These are phyloP conservation scores for Amylocystis lapponica DNA, from an alignment of 768 basidiomycete genomes.

Conservation along the genomic window DNA sequence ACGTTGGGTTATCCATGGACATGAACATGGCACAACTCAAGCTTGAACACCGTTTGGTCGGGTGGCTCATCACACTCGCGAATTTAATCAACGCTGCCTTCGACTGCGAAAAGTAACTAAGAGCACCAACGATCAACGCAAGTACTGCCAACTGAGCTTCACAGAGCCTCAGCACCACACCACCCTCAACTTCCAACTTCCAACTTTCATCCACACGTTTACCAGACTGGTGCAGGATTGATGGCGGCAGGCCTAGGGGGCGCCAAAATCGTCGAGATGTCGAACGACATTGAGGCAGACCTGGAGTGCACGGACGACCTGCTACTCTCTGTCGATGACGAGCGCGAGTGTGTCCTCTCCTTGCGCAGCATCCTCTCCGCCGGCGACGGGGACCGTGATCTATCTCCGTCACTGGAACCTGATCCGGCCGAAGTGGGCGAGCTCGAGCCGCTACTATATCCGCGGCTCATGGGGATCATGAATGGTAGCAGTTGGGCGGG, in stretches of 20 bases:
- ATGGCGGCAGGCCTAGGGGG: conserved; percentile 18
- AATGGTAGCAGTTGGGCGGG: neutral
- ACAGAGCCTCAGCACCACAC: neutral
- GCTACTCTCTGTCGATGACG: neutral
- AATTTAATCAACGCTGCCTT: conserved; percentile 4
- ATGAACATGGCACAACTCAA: no score
- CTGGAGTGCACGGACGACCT: neutral
- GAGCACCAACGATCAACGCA: conserved; percentile 3
- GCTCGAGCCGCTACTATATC: conserved; percentile 9
- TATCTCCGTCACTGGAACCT: conserved; percentile 2
- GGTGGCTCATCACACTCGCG: no score
- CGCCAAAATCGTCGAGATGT: conserved; percentile 16
- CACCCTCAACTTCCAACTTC: neutral
- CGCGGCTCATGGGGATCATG: neutral
- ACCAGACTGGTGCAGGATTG: conserved; percentile 8
- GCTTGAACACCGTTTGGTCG: no score
- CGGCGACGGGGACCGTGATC: conserved; percentile 5
- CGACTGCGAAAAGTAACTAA: neutral
- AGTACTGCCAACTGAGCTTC: neutral
- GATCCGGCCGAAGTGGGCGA: conserved; percentile 15
- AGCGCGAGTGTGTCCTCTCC: neutral
- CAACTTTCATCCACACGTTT: neutral
- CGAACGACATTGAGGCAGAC: conserved; percentile 14
- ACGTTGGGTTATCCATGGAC: no score
- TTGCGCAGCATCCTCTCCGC: neutral